Base-by-base conservation (phyloP, 176 grass and related monocot species). In the Melocanna baccifera region DNA sequence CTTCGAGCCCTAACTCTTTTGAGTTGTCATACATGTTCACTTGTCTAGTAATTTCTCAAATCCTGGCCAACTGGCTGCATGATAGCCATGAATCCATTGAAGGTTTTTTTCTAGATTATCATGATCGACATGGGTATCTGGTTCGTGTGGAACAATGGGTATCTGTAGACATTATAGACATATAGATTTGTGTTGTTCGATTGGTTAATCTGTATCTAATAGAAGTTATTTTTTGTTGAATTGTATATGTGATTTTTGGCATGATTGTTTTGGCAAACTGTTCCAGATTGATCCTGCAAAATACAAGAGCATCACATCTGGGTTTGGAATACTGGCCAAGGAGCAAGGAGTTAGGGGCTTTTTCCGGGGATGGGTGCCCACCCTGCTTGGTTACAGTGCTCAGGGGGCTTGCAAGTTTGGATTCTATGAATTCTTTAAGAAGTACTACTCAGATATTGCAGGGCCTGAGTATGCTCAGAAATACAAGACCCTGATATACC, bases 381-480 rank as follows among this genome's bases (percentile, higher is more conserved):
- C 92, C 39, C 83, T 94, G 71, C 83, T 91, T 51, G 88, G 89
- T 37, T 94, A 94, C 80, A 91, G 92, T 50, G 92, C 92, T 36
- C 88, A 94, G 66, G 88, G 92, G 20, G 88, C 92, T 34, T 94
- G 92, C 88, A 94, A 94, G 73, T 91, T 89, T 84, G 89, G 89
- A 12, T 94, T 94, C 81, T 94, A 91, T 70, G 89, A 91, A 26
- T 91, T 89, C 80, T 91, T 94, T 37, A 94, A 94, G 83, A 94
- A 94, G 69, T 91, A 91, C 51, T 89, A 94, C 61, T 91, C 92
- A 26, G 92, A 94, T 52, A 88, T 93, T 47, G 88, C 88, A n/a
- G 34, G 34, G 34, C 34, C 34, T 48, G 88, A 90, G 77, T 82
- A 88, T 64, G 88, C 91, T 26, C 48, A 53, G 66, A 93, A 90